Conservation (phyloP, 345 rosid genomes). For the Heritiera littoralis region DNA sequence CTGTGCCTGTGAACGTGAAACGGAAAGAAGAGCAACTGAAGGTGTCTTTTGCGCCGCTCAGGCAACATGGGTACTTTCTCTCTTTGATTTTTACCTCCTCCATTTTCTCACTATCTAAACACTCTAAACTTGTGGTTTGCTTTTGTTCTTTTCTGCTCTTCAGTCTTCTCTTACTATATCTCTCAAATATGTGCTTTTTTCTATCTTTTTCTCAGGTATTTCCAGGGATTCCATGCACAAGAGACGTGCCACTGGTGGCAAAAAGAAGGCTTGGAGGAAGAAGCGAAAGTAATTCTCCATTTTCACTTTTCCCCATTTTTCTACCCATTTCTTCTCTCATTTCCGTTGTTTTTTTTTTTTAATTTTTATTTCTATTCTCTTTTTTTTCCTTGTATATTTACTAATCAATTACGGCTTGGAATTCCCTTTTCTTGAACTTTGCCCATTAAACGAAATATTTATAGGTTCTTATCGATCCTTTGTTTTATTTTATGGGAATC, state of each 20-base stretch:
- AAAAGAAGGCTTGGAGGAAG: slow-evolving; percentile 89
- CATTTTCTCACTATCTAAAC: neutral
- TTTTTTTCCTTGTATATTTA: neutral
- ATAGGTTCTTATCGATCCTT: too few relatives aligned
- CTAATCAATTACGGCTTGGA: neutral
- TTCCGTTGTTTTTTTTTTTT: neutral
- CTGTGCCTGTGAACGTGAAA: neutral
- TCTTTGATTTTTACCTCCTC: neutral
- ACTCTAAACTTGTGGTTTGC: neutral
- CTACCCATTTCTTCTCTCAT: too few relatives aligned
- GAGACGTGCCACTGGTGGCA: slow-evolving; percentile 91
- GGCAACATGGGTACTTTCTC: slow-evolving; percentile 28
- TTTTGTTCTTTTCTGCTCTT: neutral
- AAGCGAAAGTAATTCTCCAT: slow-evolving; percentile 62
- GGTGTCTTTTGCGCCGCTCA: neutral
- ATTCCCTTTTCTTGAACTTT: neutral
- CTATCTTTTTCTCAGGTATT: slow-evolving; percentile 41
- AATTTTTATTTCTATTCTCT: neutral
- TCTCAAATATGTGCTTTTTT: neutral
- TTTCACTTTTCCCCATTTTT: neutral
- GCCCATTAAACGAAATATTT: neutral
- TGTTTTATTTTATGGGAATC: neutral
- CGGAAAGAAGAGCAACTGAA: neutral
- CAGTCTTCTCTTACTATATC: neutral
- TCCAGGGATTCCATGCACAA: slow-evolving; percentile 87